Base-by-base conservation (phyloP, 2,329 filamentous ascomycete genomes). In the Sarocladiaceae sp. region DNA sequence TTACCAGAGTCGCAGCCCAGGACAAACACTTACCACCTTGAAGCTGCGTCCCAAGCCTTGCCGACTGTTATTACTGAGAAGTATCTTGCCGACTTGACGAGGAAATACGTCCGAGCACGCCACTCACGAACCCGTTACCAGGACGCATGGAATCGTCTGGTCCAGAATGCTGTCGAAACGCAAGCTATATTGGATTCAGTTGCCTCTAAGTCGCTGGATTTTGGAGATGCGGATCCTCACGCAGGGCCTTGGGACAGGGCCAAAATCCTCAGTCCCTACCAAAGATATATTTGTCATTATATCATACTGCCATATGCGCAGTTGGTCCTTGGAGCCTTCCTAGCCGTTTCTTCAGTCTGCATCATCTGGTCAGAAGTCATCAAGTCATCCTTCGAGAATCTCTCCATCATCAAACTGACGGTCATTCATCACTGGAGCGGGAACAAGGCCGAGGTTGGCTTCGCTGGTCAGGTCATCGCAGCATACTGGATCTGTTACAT, bases 291-390 rank as follows among this genome's bases (percentile, higher is more conserved):
- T 25, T 72, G 90, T 48, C 80, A 96, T 64, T 87, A 84, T 53
- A 81, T 90, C 60, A 57, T 92, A 20, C 70, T 94, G 26, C 94
- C 94, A 0, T 81, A 79, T 50, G 58, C 84, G 0, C 83, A 85
- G 48, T 74, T 91, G 42, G 64, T 74, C 7, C 66, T 88, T 4
- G 90, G 88, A n/a, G 71, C 72, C 1, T 62, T 94, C 53, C 77
- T 95, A 20, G 79, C 86, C 0, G 64, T 87, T 1, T 91, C 90
- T 2, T 97, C 94, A 0, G 76, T 83, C 48, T 88, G 85, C 59
- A 87, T 99, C 55, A 79, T 97, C 50, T 97, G 92, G 91, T 96
- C 92, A 1, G 94, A 99, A 73, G 72, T 96, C 52, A 83, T 96
- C 68, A 95, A 94, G 66, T 83, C 84, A n/a, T 79, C 90, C 48